Percentiles rank a stretch among this genome's conserved stretches.
These are phyloP conservation scores for Ophiosphaerella korrae DNA, from an alignment of 2,329 filamentous ascomycete species.

Conservation along the genomic window DNA sequence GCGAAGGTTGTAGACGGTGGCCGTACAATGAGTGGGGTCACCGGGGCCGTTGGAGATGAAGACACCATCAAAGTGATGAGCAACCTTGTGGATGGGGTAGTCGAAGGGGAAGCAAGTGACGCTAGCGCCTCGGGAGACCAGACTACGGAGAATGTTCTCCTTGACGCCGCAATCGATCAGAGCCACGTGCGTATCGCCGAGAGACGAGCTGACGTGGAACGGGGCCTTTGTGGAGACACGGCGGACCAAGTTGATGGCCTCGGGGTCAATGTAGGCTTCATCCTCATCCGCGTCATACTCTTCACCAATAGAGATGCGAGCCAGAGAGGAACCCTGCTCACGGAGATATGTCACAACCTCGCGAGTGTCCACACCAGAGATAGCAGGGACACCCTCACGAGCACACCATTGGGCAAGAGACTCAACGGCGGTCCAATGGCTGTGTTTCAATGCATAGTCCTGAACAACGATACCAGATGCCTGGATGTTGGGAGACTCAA, in stretches of 20 bases:
- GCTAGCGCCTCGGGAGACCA: constrained; percentile 88
- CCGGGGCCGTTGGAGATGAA: constrained; percentile 99
- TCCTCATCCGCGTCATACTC: constrained; percentile 99
- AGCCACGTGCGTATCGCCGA: constrained; percentile 86
- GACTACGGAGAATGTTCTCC: constrained; percentile 97
- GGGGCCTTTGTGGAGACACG: constrained; percentile 97
- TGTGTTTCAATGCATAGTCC: constrained; percentile 91
- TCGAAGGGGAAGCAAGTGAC: constrained; percentile 95
- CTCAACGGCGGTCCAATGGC: constrained; percentile 98
- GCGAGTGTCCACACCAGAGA: constrained; percentile 95
- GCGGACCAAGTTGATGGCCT: constrained; percentile 94
- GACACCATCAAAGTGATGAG: constrained; percentile 95
- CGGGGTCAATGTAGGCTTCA: constrained; percentile 92
- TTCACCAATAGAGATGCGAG: constrained; percentile 91
- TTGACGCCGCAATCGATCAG: constrained; percentile 98
- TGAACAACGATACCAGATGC: constrained; percentile 94
- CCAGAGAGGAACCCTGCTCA: constrained; percentile 95
- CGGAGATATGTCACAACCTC: constrained; percentile 94
- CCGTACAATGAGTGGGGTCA: constrained; percentile 95
- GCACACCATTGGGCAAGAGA: constrained; percentile 93
- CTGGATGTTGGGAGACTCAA: constrained; percentile 97
- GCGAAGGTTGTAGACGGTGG: constrained; percentile 89
- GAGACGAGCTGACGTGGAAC: constrained; percentile 87
- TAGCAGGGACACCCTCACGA: constrained; percentile 92
- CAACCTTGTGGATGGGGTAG: constrained; percentile 97